Base-by-base conservation (phyloP, 2,329 filamentous ascomycete genomes). In the Albifimbria verrucaria region DNA sequence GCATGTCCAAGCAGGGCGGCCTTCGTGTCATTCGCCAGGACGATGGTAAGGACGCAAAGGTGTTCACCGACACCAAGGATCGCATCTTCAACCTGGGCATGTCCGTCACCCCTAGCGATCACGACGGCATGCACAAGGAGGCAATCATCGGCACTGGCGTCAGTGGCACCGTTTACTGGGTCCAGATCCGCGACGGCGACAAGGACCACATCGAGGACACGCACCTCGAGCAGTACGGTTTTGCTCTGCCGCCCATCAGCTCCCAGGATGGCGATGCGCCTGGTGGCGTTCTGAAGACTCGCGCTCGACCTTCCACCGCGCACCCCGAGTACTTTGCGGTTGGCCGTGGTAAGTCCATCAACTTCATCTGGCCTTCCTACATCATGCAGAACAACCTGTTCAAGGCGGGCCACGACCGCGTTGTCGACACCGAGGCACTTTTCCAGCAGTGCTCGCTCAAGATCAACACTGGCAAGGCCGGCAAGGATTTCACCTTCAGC, bases 401-500 rank as follows among this genome's bases (percentile, higher is more conserved):
- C 72, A 86, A 85, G 70, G 73, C 80, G 48, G 82, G 81, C 24
- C 80, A 84, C 59, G 83, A 86, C 61, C 83, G 83, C 43, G 76
- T 86, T 50, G 91, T 96, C 56, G 89, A 97, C 67, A 94, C 90
- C 0, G 92, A 96, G 68, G 89, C 86, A 65, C 91, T 96, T 58
- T 83, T 94, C 59, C 87, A 87, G 66, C 88, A 97, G 67, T 92
- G 90, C 65, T 89, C 89, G 48, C 77, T 97, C 59, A 95, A 92
- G 73, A 96, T 99, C 72, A 91, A 93, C 62, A 97, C 92, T 57
- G 94, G 93, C 62, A 99, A 99, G 77, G 93, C 94, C 59, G 94
- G 92, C 58, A 99, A 99, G 72, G 94, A 99, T 70, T 99, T 99
- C 69, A 89, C 87, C 46, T 99, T 99, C 74, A 97, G 93, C 71